Evolutionary conservation across 2,329 filamentous ascomycete species (phyloP).

Genomic region (Coniochaeta ligniaria): DNA sequence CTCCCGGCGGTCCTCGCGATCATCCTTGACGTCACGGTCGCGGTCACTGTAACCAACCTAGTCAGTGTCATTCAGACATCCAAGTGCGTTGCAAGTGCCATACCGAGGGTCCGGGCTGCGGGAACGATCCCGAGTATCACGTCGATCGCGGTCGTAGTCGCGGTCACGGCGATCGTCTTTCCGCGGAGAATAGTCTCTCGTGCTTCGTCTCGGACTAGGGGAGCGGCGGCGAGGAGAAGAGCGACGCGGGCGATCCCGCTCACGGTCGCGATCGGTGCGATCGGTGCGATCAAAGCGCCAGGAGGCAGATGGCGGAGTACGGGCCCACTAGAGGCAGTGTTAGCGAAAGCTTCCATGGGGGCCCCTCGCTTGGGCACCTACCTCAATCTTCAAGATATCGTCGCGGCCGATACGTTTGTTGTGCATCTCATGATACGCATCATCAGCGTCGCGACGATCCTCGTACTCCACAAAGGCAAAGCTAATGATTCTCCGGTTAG

Average conservation of each 20-base stretch:
- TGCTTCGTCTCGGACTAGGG: constrained; percentile 69
- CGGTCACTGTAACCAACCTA: constrained; percentile 23
- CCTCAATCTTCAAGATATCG: constrained; percentile 96
- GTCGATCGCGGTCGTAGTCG: constrained; percentile 65
- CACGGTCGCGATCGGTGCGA: constrained; percentile 39
- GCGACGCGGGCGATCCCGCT: constrained; percentile 43
- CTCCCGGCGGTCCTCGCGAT: constrained; percentile 65
- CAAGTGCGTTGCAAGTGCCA: background rate
- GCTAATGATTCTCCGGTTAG: constrained; percentile 30
- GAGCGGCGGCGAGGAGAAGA: constrained; percentile 62
- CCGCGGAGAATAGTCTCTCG: constrained; percentile 75
- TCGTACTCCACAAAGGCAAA: constrained; percentile 99
- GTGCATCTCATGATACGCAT: constrained; percentile 99
- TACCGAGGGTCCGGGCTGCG: constrained; percentile 61
- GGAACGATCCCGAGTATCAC: constrained; percentile 67
- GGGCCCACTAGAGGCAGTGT: constrained; percentile 67
- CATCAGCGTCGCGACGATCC: constrained; percentile 94
- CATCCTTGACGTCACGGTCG: constrained; percentile 37
- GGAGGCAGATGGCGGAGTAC: constrained; percentile 93
- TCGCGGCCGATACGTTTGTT: constrained; percentile 97
- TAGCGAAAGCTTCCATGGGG: background rate
- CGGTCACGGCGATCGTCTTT: constrained; percentile 83
- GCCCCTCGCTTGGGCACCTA: constrained; percentile 28
- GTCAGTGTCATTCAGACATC: constrained; percentile 1
- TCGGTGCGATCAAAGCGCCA: constrained; percentile 79